Base-by-base conservation (phyloP, 2,329 filamentous ascomycete genomes). In the Diaporthe sp. region DNA sequence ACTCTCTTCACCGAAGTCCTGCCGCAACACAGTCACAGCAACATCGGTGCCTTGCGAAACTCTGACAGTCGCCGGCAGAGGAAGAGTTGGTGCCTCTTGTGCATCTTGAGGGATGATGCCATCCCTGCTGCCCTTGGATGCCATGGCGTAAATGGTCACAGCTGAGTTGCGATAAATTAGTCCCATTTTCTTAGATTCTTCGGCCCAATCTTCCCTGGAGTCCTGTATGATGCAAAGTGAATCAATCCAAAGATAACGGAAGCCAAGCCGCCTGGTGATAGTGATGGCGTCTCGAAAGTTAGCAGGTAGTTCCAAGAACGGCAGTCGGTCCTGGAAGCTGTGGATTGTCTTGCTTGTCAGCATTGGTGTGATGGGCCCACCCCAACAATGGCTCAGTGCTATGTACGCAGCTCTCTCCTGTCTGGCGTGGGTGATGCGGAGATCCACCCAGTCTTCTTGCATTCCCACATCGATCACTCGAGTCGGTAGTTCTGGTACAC, bases 181-280 rank as follows among this genome's bases (percentile, higher is more conserved):
- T 12, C 31, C 55, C 55, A 58, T 58, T 8, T 58, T 58, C 31
- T 58, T 34, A 13, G 55, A 58, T 37, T 58, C 55, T 37, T 58
- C 15, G 17, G 28, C 5, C 55, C 55, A 58, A 22, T 58, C 55
- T 12, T 58, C 55, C 17, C 55, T 58, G 5, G 55, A 58, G 28
- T 58, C 55, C 17, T 58, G 55, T 22, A 58, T 58, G 4, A 58
- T 58, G 28, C 55, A 58, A 34, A 58, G 55, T 58, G 55, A 58
- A 58, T 58, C 55, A 22, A 58, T 31, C 55, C 55, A 58, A 22
- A 58, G 28, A n/a, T 37, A 58, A 58, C 55, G 31, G 17, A 58
- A 3, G 2, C 55, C 55, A 34, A 37, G 31, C n/a, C 15, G 25
- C 5, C 55, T 58, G 3, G 55, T 58, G 8, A 58, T 58, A 10